Conservation (phyloP, 768 basidiomycete species). For the Termitomyces sp. region DNA sequence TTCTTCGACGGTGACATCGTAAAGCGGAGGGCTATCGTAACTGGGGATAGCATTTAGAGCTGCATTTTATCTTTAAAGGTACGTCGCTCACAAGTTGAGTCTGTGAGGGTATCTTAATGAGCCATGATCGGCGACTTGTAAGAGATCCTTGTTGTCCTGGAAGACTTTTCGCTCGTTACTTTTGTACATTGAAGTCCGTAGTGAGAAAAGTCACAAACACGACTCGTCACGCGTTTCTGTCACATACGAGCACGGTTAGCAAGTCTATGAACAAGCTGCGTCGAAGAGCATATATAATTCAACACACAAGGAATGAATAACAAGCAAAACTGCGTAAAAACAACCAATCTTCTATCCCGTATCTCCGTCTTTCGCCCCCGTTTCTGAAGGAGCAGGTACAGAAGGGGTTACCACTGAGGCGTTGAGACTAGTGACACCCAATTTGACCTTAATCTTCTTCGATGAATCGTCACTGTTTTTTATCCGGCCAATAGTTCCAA, state of each 20-base stretch:
- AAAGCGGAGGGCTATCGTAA: constrained; percentile 80
- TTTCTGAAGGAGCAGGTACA: constrained; percentile 49
- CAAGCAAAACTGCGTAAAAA: not conserved
- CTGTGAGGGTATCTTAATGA: constrained; percentile 52
- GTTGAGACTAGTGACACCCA: constrained; percentile 40
- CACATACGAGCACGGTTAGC: constrained; percentile 3
- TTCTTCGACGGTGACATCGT: constrained; percentile 91
- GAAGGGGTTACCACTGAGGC: constrained; percentile 32
- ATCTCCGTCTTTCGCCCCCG: constrained; percentile 67
- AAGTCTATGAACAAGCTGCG: constrained; percentile 3
- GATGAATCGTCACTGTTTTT: constrained; percentile 50
- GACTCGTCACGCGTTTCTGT: constrained; percentile 15
- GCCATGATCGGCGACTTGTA: constrained; percentile 25
- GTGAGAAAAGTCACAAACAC: constrained; percentile 14
- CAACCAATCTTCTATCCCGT: constrained; percentile 42
- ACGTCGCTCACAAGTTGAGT: constrained; percentile 68
- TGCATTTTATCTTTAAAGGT: not conserved
- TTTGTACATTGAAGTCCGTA: constrained; percentile 27
- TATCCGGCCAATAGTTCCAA: constrained; percentile 23
- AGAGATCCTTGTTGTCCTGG: constrained; percentile 14
- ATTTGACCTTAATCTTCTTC: constrained; percentile 73
- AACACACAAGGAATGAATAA: not conserved
- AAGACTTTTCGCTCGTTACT: constrained; percentile 20
- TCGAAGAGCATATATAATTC: not conserved
- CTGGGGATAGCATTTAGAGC: constrained; percentile 31